Base-by-base conservation (phyloP, 1,284 basidiomycete genomes). In the Volvariella surrecta region DNA sequence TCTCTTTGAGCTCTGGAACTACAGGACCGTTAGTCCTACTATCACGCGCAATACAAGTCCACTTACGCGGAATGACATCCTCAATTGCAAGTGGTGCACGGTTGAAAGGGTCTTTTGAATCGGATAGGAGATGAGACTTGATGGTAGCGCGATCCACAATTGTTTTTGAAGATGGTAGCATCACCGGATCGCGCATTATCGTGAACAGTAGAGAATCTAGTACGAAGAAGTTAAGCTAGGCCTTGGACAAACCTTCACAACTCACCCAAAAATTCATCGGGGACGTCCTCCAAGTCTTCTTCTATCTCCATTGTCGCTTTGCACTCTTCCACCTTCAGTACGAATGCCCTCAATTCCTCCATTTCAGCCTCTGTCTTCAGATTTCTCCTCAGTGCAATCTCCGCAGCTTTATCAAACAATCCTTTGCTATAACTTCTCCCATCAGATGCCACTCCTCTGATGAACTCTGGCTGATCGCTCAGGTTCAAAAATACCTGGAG, bases 151-250 rank as follows among this genome's bases (percentile, higher is more conserved):
- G 79, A 61, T 99, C 96, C 38, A 99, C 63, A 20, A 89, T 74
- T 0, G 81, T 70, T 44, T 73, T 76, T 1, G 93, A 97, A 0
- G 87, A 82, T 0, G 96, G 96, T 39, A 99, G 64, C 34, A 81
- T 79, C 47, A 99, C 95, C 1, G 96, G 96, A 59, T 99, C 92
- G 46, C 82, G 84, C 96, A 99, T 99, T 45, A 99, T 58, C 1
- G 90, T 92, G 52, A 79, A 88, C 83, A 96, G 93, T 50, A 97
- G 68, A 1, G 92, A 90, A 61, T 96, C 92, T 95, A 46, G 15
- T 28, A 10, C 41, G 19, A 45, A 11, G 45, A n/a, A 32, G 35
- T 42, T 40, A 22, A 32, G 42, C 44, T 32, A 39, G 44, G 51
- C 8, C n/a, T 6, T 8, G 34, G 4, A 6, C 4, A 15, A 6